phyloP scores from a whole-genome alignment of 192 early-diverging fungal species.

The Backusella macrospora region DNA sequence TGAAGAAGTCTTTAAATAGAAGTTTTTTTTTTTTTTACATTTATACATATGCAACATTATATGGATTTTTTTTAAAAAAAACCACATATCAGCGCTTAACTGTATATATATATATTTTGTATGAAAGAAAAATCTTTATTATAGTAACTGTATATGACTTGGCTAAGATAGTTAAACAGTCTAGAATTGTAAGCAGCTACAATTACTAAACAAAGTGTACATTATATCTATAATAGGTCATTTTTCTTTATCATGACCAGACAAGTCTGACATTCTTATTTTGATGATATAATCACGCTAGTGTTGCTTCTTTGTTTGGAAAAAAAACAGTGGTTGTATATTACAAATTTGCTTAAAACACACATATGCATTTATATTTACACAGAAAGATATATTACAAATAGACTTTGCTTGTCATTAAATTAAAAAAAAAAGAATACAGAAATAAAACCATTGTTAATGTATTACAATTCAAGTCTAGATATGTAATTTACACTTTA shows the following conservation, averaged over 20 bases:
- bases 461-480: constrained; percentile 6
- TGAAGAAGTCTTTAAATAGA: neutral
- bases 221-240: neutral
- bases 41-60: too few species aligned
- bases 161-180: neutral
- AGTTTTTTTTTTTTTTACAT: neutral
- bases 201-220: neutral
- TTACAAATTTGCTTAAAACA: constrained; percentile 12
- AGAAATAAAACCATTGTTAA: neutral
- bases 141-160: neutral
- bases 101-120: neutral
- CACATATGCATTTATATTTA: neutral
- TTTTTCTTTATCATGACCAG: constrained; percentile 5
- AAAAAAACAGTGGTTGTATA: neutral
- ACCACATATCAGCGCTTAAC: too few species aligned
- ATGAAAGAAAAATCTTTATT: neutral
- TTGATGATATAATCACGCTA: constrained; percentile 9
- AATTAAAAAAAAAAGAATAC: neutral
- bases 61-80: neutral
- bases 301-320: constrained; percentile 3
- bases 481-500: neutral
- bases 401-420: neutral
- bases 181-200: neutral
- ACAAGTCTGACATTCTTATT: neutral
- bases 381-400: neutral